Conservation (phyloP, 2,329 filamentous ascomycete species). For the Cytospora paraplurivora region DNA sequence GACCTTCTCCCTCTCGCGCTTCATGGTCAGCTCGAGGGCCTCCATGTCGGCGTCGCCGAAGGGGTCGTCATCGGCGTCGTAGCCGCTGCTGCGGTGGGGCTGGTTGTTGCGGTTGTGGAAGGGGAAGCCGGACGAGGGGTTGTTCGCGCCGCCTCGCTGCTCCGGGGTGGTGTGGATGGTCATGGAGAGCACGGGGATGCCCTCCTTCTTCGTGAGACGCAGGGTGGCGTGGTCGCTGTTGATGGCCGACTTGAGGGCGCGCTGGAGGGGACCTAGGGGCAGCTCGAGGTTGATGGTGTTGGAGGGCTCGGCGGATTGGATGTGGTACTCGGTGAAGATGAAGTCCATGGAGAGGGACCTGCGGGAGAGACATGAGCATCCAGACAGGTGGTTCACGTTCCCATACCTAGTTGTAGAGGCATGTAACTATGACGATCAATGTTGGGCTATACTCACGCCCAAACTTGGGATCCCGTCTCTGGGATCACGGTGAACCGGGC, state of each 20-base stretch:
- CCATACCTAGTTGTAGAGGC: too few species aligned
- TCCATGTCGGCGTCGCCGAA: slow-evolving; percentile 50
- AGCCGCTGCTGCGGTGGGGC: slow-evolving; percentile 31
- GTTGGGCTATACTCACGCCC: slow-evolving; percentile 66
- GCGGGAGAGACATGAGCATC: slow-evolving; percentile 31
- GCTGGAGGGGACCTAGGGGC: slow-evolving; percentile 81
- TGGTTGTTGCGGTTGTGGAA: slow-evolving; percentile 34
- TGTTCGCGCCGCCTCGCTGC: slow-evolving; percentile 42
- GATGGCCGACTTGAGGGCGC: slow-evolving; percentile 86
- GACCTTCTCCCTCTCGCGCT: slow-evolving; percentile 80
- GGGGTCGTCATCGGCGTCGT: slow-evolving; percentile 45
- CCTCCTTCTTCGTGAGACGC: slow-evolving; percentile 90
- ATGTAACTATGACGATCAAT: background rate
- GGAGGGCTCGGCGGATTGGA: slow-evolving; percentile 78
- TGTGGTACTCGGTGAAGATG: slow-evolving; percentile 82
- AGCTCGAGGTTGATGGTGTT: slow-evolving; percentile 98
- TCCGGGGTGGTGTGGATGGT: slow-evolving; percentile 81
- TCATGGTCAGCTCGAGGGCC: slow-evolving; percentile 56
- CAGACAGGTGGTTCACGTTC: slow-evolving; percentile 27
- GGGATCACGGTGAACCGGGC: slow-evolving; percentile 95
- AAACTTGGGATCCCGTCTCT: slow-evolving; percentile 92
- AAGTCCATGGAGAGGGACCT: slow-evolving; percentile 70
- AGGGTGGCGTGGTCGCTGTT: slow-evolving; percentile 81
- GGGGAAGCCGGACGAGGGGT: slow-evolving; percentile 25
- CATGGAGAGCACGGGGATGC: slow-evolving; percentile 81